These are phyloP conservation scores for Volutella citrinella DNA, from an alignment of 2,329 filamentous ascomycete species.

Conservation along the genomic window DNA sequence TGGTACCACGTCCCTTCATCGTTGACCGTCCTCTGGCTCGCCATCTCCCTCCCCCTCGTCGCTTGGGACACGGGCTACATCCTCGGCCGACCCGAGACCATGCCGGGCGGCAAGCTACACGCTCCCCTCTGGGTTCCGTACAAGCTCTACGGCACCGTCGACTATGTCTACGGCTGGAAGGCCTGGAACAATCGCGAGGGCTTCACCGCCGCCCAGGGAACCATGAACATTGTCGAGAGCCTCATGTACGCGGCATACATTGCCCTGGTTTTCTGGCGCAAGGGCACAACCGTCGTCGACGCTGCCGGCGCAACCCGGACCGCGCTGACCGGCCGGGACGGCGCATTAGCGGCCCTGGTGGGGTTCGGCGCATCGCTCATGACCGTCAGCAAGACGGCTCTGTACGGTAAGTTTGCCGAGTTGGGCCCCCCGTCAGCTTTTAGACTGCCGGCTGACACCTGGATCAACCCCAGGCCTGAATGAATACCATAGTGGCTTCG, in stretches of 20 bases:
- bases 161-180: constrained; percentile 78
- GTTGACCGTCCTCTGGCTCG: constrained; percentile 64
- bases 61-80: constrained; percentile 81
- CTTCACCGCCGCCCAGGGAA: constrained; percentile 73
- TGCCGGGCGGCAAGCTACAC: constrained; percentile 74
- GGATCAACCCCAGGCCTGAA: constrained; percentile 57
- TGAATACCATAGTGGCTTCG: constrained; percentile 54
- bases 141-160: constrained; percentile 73
- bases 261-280: constrained; percentile 30
- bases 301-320: constrained; percentile 23
- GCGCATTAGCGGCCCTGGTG: constrained; percentile 43
- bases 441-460: background rate
- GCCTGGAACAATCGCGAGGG: constrained; percentile 66
- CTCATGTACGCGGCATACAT: constrained; percentile 60
- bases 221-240: constrained; percentile 68
- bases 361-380: constrained; percentile 55
- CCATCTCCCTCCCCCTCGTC: constrained; percentile 73
- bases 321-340: constrained; percentile 40
- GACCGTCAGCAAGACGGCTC: constrained; percentile 60
- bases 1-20: constrained; percentile 47
- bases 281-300: constrained; percentile 3
- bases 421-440: background rate
- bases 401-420: constrained; percentile 51
- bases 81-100: constrained; percentile 73
- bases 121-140: constrained; percentile 74